These are phyloP conservation scores for Verticillium tricorpus DNA, from an alignment of 2,329 filamentous ascomycete species.

Conservation along the genomic window DNA sequence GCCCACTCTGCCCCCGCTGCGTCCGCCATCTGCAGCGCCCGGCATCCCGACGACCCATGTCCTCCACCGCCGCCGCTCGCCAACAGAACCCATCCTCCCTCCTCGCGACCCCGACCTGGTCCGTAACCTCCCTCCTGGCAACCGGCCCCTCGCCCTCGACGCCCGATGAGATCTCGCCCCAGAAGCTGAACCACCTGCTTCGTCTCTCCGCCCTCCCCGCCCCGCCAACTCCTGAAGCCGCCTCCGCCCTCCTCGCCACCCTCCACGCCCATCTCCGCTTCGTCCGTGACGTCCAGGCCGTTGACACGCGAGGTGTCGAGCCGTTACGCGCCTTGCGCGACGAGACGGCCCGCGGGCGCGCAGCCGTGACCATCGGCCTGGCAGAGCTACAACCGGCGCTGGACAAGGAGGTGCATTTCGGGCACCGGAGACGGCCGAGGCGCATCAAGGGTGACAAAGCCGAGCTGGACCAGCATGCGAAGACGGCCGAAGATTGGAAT, in stretches of 20 bases:
- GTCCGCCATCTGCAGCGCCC: neutral
- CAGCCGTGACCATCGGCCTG: constrained; percentile 55
- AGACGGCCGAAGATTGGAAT: constrained; percentile 62
- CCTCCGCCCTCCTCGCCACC: constrained; percentile 66
- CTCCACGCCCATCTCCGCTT: constrained; percentile 84
- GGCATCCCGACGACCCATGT: neutral
- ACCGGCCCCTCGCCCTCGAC: constrained; percentile 16
- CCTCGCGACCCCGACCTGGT: constrained; percentile 75
- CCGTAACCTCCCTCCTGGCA: constrained; percentile 67
- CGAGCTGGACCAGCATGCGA: constrained; percentile 13
- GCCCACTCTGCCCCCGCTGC: constrained; percentile 5
- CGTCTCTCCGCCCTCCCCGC: constrained; percentile 82
- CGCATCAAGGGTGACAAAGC: constrained; percentile 23
- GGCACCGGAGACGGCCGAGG: constrained; percentile 44
- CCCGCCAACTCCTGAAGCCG: constrained; percentile 58
- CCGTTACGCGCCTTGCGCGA: constrained; percentile 79
- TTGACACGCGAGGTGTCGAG: constrained; percentile 68
- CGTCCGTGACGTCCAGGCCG: constrained; percentile 76
- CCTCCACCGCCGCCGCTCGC: neutral
- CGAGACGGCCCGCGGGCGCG: constrained; percentile 56
- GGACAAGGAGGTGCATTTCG: constrained; percentile 55
- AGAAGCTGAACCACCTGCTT: constrained; percentile 77
- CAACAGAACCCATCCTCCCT: constrained; percentile 10
- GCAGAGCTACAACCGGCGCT: constrained; percentile 53
- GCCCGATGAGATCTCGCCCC: constrained; percentile 50